Conservation (phyloP, 2,329 filamentous ascomycete species). For the Pleomassaria siparia region DNA sequence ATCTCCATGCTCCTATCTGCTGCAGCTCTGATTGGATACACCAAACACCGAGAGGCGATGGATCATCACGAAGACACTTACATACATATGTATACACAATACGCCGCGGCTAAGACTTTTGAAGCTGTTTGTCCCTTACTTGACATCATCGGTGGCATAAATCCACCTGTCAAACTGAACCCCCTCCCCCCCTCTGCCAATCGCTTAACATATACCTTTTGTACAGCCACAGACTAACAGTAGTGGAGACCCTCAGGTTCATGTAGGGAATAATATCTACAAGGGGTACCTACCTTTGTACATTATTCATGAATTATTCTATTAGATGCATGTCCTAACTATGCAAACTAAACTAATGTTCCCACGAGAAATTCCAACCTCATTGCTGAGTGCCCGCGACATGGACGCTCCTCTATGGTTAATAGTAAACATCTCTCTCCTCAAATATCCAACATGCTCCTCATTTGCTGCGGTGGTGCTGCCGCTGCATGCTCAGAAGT, state of each 20-base stretch:
- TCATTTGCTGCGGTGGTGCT: slow-evolving; percentile 30
- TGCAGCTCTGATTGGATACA: background rate
- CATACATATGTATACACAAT: no score
- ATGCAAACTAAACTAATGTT: no score
- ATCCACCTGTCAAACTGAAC: background rate
- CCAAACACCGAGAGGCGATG: background rate
- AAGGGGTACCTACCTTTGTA: no score
- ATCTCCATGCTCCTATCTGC: background rate
- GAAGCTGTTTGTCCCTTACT: background rate
- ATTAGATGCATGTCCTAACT: background rate
- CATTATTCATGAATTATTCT: background rate
- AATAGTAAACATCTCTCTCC: background rate
- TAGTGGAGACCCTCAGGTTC: no score
- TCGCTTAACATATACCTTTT: no score
- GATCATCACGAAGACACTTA: no score
- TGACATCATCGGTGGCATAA: background rate
- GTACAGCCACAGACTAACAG: no score
- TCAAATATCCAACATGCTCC: slow-evolving; percentile 49
- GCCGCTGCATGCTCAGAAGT: slow-evolving; percentile 15
- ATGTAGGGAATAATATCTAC: no score
- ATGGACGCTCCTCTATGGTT: background rate
- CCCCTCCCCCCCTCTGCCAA: background rate
- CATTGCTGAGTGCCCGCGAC: no score
- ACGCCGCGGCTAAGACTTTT: background rate
- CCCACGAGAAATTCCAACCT: no score